These are phyloP conservation scores for Gentiana dahurica DNA, from an alignment of 257 asterid genomes.

Conservation along the genomic window DNA sequence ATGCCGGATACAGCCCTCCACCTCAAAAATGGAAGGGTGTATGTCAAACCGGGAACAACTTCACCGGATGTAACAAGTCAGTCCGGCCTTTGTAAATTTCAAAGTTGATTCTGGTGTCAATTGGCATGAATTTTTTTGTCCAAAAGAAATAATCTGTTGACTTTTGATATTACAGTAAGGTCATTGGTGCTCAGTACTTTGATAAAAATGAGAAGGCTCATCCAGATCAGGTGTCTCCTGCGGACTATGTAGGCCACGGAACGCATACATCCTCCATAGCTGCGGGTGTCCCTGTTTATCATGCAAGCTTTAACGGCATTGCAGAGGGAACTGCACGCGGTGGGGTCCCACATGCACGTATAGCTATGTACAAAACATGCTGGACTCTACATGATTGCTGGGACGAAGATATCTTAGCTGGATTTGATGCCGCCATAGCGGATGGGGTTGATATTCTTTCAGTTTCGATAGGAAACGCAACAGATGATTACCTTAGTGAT, in stretches of 20 bases:
- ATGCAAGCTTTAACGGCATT: slow-evolving; percentile 38
- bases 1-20: no score
- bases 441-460: slow-evolving; percentile 68
- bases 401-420: slow-evolving; percentile 46
- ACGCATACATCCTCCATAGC: slow-evolving; percentile 77
- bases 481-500: not conserved
- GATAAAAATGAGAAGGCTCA: not conserved
- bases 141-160: no score
- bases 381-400: slow-evolving; percentile 27
- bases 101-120: not conserved
- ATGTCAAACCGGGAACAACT: no score
- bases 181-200: slow-evolving; percentile 66
- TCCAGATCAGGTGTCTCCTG: slow-evolving; percentile 22
- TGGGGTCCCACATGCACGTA: slow-evolving; percentile 55
- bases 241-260: slow-evolving; percentile 57
- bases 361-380: slow-evolving; percentile 65
- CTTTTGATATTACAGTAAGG: slow-evolving; percentile 32
- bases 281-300: slow-evolving; percentile 32
- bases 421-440: slow-evolving; percentile 57
- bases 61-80: no score
- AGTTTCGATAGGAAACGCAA: slow-evolving; percentile 42
- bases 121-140: no score
- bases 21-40: no score
- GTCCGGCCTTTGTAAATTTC: no score
- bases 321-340: slow-evolving; percentile 62